Conservation (phyloP, 805 yeast species). For the Pichia ethanolica region DNA sequence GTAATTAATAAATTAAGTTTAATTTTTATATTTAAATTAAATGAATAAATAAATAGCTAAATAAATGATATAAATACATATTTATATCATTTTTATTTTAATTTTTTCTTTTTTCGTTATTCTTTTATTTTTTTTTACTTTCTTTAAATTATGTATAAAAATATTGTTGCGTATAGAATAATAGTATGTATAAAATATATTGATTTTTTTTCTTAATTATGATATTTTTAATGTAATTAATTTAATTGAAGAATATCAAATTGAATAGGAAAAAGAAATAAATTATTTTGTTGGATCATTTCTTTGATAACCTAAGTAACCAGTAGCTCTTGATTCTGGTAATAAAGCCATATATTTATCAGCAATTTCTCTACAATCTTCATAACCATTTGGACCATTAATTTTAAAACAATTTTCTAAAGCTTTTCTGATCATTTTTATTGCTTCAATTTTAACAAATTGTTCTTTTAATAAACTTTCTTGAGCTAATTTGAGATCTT, state of each 20-base stretch:
- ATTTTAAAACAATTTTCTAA: conserved; percentile 60
- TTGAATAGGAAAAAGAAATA: too few relatives aligned
- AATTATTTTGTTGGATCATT: conserved; percentile 68
- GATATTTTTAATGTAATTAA: too few relatives aligned
- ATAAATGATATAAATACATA: too few relatives aligned
- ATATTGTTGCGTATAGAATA: background rate
- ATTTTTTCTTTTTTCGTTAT: too few relatives aligned
- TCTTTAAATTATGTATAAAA: background rate
- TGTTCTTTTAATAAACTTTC: conserved; percentile 73
- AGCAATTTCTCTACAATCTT: conserved; percentile 74
- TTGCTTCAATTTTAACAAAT: conserved; percentile 61
- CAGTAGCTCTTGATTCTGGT: conserved; percentile 59
- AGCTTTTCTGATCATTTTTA: conserved; percentile 65
- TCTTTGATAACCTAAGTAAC: conserved; percentile 81
- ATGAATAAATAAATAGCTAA: too few relatives aligned
- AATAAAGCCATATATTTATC: conserved; percentile 72
- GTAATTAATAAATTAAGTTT: too few relatives aligned
- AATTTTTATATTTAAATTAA: too few relatives aligned
- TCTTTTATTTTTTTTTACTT: too few relatives aligned
- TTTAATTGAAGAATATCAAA: too few relatives aligned
- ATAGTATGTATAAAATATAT: too few relatives aligned
- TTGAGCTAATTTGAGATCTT: conserved; percentile 65
- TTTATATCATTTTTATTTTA: too few relatives aligned
- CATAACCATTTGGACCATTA: conserved; percentile 60
- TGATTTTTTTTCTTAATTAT: too few relatives aligned